Evolutionary conservation across 148 eudicot species (phyloP), one percentile per base, ranked within the genome.

Genomic region (Beta vulgaris): DNA sequence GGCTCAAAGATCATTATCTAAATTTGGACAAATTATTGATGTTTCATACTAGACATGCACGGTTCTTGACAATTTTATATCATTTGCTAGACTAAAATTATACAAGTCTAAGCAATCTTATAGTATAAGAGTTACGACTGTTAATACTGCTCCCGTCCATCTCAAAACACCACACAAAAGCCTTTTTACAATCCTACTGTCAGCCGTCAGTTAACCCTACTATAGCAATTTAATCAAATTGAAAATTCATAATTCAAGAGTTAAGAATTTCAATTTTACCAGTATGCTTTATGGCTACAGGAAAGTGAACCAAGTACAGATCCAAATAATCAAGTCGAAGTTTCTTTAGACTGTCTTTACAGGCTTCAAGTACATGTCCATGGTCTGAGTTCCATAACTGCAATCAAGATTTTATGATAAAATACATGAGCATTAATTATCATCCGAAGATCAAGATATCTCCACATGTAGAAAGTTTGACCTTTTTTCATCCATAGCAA

Each of bases 371-470:
- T 48, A 93, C 98, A 85, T 93, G 97, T 63, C 97, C 94, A 82
- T 93, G 98, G 77, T 93, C 98, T 39, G 98, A 93, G 82, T 88
- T 93, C 98, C 98, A 93, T 10, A 93, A 87, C 98, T 93, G 92
- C 82, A 88, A 23, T 1, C 37, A 19, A 29, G 44, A 40, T 14
- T 3, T 28, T 16, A 44, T 1, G 48, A 11, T 1, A 55, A 11
- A 23, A 49, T 28, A 63, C 8, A 36, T 23, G 6, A 51, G 31
- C 29, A 9, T n/a, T 12, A 55, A 25, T 7, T 31, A 11, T 31
- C 40, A 72, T 12, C 55, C 25, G 2, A 21, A 37, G 26, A 29
- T 53, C 29, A 28, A 37, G 37, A 19, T 51, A 13, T 18, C 60
- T 48, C 13, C 15, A 53, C 11, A 18, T 54, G 36, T 10, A 42